phyloP scores from a whole-genome alignment of 345 rosid species.

The Populus ilicifolia region DNA sequence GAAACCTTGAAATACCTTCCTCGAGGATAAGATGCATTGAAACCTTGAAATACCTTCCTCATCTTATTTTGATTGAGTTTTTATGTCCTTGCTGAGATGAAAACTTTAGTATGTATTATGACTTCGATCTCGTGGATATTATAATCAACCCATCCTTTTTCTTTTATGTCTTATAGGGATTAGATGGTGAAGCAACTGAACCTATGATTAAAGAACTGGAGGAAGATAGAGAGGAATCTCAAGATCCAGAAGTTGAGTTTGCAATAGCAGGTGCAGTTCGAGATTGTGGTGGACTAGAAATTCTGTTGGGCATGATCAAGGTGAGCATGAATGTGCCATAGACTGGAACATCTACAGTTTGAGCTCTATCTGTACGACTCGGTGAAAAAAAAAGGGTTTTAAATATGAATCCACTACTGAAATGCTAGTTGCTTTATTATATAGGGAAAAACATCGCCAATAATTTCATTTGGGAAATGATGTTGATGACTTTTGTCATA shows the following conservation, averaged over 20 bases:
- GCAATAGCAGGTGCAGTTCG: slow-evolving; percentile 97
- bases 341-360: too few species aligned
- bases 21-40: background rate
- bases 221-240: slow-evolving; percentile 98
- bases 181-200: slow-evolving; percentile 99
- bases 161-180: slow-evolving; percentile 49
- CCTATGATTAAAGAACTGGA: slow-evolving; percentile 99
- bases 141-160: background rate
- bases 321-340: slow-evolving; percentile 29
- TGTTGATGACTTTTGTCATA: too few species aligned
- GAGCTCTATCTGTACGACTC: too few species aligned
- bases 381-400: too few species aligned
- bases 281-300: slow-evolving; percentile 88
- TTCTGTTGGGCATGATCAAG: slow-evolving; percentile 85
- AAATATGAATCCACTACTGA: too few species aligned
- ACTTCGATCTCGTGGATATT: background rate
- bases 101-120: background rate
- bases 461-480: too few species aligned
- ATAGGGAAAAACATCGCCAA: too few species aligned
- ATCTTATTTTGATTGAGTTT: background rate
- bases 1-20: background rate
- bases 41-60: background rate
- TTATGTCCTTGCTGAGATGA: background rate
- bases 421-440: too few species aligned
- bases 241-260: slow-evolving; percentile 98